Conservation (phyloP, 805 yeast species). For the Lipomyces yamadae region DNA sequence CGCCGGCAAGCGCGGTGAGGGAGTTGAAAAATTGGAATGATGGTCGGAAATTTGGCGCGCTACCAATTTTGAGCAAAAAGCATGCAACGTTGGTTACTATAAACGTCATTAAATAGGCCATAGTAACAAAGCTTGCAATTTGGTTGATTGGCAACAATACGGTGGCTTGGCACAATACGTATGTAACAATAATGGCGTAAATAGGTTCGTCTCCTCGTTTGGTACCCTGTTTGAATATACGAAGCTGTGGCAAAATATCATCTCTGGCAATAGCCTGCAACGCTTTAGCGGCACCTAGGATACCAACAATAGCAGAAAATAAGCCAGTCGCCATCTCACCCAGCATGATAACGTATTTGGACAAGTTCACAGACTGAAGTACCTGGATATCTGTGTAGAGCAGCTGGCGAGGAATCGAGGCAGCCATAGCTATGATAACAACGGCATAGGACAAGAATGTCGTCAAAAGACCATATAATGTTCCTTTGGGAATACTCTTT, state of each 20-base stretch:
- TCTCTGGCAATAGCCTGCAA: constrained; percentile 88
- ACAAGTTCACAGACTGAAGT: constrained; percentile 76
- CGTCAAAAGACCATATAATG: constrained; percentile 76
- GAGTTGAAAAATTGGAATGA: constrained; percentile 86
- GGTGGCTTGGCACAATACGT: constrained; percentile 82
- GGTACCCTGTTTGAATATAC: constrained; percentile 59
- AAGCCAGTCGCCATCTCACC: constrained; percentile 94
- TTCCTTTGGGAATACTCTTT: constrained; percentile 89
- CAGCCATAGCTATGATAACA: constrained; percentile 83
- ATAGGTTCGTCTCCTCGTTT: constrained; percentile 58
- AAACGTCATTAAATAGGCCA: constrained; percentile 97
- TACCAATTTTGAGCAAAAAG: constrained; percentile 79
- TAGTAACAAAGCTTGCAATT: constrained; percentile 92
- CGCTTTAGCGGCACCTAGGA: constrained; percentile 92
- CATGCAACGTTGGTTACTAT: constrained; percentile 94
- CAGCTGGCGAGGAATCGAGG: constrained; percentile 77
- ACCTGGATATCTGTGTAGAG: constrained; percentile 81
- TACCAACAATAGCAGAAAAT: constrained; percentile 92
- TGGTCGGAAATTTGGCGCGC: constrained; percentile 99
- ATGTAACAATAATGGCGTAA: constrained; percentile 71
- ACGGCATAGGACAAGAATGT: constrained; percentile 76
- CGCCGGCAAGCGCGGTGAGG: constrained; percentile 80
- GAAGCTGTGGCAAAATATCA: constrained; percentile 78
- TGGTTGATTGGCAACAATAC: constrained; percentile 88
- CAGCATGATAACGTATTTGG: constrained; percentile 67